Evolutionary conservation across 192 early-diverging fungal genomes (phyloP).

Genomic region (Linderina pennispora): DNA sequence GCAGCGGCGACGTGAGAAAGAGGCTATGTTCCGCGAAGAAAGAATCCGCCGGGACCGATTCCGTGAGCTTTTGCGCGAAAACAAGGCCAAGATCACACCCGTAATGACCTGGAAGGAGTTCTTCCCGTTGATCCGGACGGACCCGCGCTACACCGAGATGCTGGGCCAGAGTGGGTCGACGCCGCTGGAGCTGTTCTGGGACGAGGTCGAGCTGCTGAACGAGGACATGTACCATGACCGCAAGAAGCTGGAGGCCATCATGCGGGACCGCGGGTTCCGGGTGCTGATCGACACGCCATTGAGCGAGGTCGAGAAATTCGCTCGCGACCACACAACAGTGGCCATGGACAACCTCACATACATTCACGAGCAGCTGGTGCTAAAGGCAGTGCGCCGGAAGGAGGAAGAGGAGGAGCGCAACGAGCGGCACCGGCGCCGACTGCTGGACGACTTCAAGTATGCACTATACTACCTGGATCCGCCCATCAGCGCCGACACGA

Average conservation of each 20-base stretch:
- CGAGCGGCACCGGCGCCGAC: constrained; percentile 62
- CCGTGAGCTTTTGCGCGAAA: constrained; percentile 61
- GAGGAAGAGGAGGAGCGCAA: constrained; percentile 69
- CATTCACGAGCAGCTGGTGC: constrained; percentile 48
- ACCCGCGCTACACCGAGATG: constrained; percentile 61
- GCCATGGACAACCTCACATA: constrained; percentile 7
- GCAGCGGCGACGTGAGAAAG: constrained; percentile 47
- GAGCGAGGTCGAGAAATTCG: constrained; percentile 42
- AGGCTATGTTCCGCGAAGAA: constrained; percentile 51
- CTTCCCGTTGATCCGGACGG: constrained; percentile 63
- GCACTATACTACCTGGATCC: constrained; percentile 64
- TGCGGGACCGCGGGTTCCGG: constrained; percentile 22
- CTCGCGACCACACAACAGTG: constrained; percentile 5
- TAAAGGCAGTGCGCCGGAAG: constrained; percentile 50
- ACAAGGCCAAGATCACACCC: constrained; percentile 56
- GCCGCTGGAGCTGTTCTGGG: constrained; percentile 94
- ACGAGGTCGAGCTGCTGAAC: constrained; percentile 73
- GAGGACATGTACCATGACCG: constrained; percentile 65
- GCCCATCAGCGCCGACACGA: constrained; percentile 49
- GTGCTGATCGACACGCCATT: constrained; percentile 10
- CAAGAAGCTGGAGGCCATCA: constrained; percentile 50
- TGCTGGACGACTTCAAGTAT: constrained; percentile 72
- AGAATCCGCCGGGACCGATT: constrained; percentile 69
- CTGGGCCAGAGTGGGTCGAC: constrained; percentile 78
- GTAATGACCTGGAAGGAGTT: constrained; percentile 83